phyloP scores from a whole-genome alignment of 345 rosid species.

The Eucalyptus melliodora region DNA sequence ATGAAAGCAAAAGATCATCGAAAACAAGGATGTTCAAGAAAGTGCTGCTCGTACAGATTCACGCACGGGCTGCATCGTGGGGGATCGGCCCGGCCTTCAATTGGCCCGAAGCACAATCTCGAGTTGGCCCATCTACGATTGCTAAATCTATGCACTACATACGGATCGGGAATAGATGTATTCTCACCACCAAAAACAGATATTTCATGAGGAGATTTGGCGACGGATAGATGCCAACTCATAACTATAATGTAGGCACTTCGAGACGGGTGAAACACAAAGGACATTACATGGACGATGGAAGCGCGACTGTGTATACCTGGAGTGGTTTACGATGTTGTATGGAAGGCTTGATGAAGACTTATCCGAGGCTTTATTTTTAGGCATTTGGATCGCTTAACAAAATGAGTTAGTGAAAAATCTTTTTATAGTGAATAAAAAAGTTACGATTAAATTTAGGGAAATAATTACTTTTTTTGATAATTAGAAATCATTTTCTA shows the following conservation, averaged over 20 bases:
- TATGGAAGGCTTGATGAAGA: no score
- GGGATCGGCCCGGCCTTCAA: background rate
- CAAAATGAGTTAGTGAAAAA: background rate
- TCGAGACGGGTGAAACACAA: background rate
- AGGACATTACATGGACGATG: background rate
- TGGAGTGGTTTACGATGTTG: no score
- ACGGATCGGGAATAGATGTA: background rate
- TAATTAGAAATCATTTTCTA: no score
- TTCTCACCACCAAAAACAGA: background rate
- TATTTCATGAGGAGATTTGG: background rate
- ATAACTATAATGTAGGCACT: background rate
- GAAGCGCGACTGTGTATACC: no score
- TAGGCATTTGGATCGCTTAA: background rate
- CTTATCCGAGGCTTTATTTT: no score
- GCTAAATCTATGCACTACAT: background rate
- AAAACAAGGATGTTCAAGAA: background rate
- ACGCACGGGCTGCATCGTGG: background rate
- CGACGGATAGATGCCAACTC: background rate
- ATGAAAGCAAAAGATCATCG: background rate
- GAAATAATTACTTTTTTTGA: no score
- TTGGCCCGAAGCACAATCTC: no score
- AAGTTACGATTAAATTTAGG: no score
- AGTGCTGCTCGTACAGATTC: background rate
- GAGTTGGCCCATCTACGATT: no score
- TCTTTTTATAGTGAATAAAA: background rate